Evolutionary conservation across 2,329 filamentous ascomycete species (phyloP).

Genomic region (Teratosphaeria gauchensis): DNA sequence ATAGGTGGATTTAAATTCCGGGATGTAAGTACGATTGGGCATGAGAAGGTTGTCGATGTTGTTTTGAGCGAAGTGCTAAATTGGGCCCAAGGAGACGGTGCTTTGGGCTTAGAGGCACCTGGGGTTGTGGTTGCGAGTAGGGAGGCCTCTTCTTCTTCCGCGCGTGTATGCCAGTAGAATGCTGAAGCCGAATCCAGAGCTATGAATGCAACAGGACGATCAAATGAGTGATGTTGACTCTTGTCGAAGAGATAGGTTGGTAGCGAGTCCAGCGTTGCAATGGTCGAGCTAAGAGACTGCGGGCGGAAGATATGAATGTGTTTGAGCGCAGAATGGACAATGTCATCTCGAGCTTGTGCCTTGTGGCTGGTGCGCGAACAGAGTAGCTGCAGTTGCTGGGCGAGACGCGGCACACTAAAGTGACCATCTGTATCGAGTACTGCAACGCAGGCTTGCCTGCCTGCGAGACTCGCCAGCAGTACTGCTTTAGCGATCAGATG

Average conservation of each 20-base stretch:
- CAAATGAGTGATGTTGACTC: slow-evolving; percentile 35
- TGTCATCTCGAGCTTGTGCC: slow-evolving; percentile 6
- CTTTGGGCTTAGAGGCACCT: not conserved
- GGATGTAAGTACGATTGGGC: slow-evolving; percentile 19
- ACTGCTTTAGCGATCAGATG: slow-evolving; percentile 43
- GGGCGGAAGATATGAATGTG: slow-evolving; percentile 53
- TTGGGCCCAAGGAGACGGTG: slow-evolving; percentile 8
- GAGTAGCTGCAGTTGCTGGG: slow-evolving; percentile 25
- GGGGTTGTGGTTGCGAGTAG: not conserved
- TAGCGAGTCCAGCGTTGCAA: slow-evolving; percentile 40
- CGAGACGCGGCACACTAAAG: slow-evolving; percentile 44
- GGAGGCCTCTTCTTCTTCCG: slow-evolving; percentile 27
- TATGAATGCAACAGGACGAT: slow-evolving; percentile 40
- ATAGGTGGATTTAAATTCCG: slow-evolving; percentile 5
- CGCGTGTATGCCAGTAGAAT: slow-evolving; percentile 46
- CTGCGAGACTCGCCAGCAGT: slow-evolving; percentile 38
- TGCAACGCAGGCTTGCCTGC: slow-evolving; percentile 42
- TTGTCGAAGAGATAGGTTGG: slow-evolving; percentile 41
- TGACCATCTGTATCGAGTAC: slow-evolving; percentile 48
- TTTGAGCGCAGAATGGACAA: slow-evolving; percentile 27
- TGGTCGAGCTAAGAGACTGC: slow-evolving; percentile 40
- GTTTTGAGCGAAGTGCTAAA: slow-evolving; percentile 14
- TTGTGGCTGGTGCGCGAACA: not conserved
- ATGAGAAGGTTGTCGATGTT: slow-evolving; percentile 10
- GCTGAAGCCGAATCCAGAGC: slow-evolving; percentile 46